These are phyloP conservation scores for Mycena vulgaris DNA, from an alignment of 768 basidiomycete genomes.

Conservation along the genomic window DNA sequence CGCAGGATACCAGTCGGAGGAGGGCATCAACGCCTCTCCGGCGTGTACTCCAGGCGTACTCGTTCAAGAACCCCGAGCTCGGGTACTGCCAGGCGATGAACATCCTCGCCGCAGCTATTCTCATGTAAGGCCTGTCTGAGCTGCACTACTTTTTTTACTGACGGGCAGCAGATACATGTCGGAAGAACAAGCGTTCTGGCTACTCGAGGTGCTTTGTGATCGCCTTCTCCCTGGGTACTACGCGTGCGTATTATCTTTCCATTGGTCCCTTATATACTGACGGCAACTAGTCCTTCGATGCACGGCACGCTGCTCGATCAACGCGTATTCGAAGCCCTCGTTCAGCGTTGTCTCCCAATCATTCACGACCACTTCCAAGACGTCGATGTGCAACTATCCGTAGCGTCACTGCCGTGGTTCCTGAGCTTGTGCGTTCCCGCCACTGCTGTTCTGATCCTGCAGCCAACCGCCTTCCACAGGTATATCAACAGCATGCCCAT, in stretches of 20 bases:
- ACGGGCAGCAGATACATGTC: slow-evolving; percentile 89
- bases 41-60: slow-evolving; percentile 94
- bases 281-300: slow-evolving; percentile 88
- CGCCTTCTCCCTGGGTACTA: slow-evolving; percentile 98
- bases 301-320: slow-evolving; percentile 99
- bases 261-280: slow-evolving; percentile 19
- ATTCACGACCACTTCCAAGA: slow-evolving; percentile 93
- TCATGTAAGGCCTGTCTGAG: slow-evolving; percentile 72
- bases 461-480: slow-evolving; percentile 51
- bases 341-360: slow-evolving; percentile 90
- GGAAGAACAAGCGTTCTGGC: slow-evolving; percentile 98
- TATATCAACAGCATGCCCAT: slow-evolving; percentile 97
- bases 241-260: slow-evolving; percentile 68
- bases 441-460: background rate
- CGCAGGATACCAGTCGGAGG: slow-evolving; percentile 92
- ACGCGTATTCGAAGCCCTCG: slow-evolving; percentile 95
- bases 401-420: slow-evolving; percentile 98
- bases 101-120: slow-evolving; percentile 94
- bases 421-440: slow-evolving; percentile 87
- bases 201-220: slow-evolving; percentile 94
- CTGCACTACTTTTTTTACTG: background rate
- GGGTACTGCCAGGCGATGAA: slow-evolving; percentile 99
- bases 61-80: slow-evolving; percentile 93
- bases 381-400: slow-evolving; percentile 96
- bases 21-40: slow-evolving; percentile 89